Conservation (phyloP, 495 filamentous ascomycete genomes). For the Glonium stellatum region DNA sequence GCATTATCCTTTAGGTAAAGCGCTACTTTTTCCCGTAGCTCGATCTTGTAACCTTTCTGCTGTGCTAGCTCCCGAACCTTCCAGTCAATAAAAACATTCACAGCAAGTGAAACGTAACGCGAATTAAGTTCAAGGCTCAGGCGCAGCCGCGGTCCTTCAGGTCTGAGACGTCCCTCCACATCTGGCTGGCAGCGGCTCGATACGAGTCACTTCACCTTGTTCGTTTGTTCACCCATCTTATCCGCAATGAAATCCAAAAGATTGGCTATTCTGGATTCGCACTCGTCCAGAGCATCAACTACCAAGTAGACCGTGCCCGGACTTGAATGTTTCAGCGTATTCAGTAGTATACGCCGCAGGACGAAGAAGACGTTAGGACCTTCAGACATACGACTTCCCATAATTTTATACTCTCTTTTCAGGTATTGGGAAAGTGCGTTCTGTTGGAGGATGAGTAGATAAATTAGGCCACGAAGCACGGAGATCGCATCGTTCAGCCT, state of each 20-base stretch:
- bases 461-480: conserved; percentile 39
- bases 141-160: conserved; percentile 5
- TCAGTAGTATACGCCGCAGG: conserved; percentile 27
- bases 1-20: conserved; percentile 2
- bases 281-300: neutral
- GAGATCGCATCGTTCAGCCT: conserved; percentile 36
- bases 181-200: conserved; percentile 31
- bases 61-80: neutral
- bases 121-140: conserved; percentile 34
- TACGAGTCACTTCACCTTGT: conserved; percentile 36
- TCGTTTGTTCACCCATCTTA: neutral
- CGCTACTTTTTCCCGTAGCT: conserved; percentile 3
- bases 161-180: conserved; percentile 31
- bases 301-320: conserved; percentile 30
- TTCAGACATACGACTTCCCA: conserved; percentile 31
- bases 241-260: conserved; percentile 19
- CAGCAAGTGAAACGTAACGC: conserved; percentile 12
- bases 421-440: neutral
- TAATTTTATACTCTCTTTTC: conserved; percentile 21
- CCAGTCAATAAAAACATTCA: conserved; percentile 30
- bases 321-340: conserved; percentile 32
- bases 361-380: conserved; percentile 33
- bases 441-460: conserved; percentile 13
- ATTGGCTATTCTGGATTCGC: neutral
- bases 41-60: neutral